Evolutionary conservation across 345 rosid species (phyloP).

Genomic region (Brassica rapa): DNA sequence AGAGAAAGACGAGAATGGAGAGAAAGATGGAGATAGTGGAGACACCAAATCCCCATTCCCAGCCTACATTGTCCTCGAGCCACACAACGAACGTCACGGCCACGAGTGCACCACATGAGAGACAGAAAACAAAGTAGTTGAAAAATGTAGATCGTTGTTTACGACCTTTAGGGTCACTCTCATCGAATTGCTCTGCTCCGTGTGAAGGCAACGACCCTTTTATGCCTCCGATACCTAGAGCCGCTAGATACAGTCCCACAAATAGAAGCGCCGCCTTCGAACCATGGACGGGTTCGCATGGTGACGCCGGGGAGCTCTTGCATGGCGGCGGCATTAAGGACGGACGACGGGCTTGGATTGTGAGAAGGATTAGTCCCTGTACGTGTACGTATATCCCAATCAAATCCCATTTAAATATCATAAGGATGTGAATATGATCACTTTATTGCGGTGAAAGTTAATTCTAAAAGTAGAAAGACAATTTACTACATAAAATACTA

Average conservation of each 20-base stretch:
- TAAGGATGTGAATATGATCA: slow-evolving; percentile 7
- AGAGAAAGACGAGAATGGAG: slow-evolving; percentile 69
- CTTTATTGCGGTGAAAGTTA: neutral
- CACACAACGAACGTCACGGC: slow-evolving; percentile 87
- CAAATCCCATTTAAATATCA: neutral
- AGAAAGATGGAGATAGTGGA: slow-evolving; percentile 61
- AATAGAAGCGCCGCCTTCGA: slow-evolving; percentile 63
- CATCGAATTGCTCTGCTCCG: slow-evolving; percentile 90
- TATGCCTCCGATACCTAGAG: slow-evolving; percentile 84
- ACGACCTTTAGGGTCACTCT: slow-evolving; percentile 59
- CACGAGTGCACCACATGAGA: slow-evolving; percentile 74
- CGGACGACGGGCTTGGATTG: slow-evolving; percentile 66
- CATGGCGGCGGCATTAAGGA: slow-evolving; percentile 69
- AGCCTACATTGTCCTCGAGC: slow-evolving; percentile 84
- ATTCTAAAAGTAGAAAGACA: neutral
- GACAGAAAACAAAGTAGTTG: slow-evolving; percentile 79
- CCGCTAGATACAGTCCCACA: slow-evolving; percentile 73
- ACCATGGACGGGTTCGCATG: slow-evolving; percentile 60
- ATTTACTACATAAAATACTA: neutral
- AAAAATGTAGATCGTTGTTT: slow-evolving; percentile 74
- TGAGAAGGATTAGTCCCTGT: slow-evolving; percentile 34
- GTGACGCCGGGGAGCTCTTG: slow-evolving; percentile 23
- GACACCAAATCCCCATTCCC: slow-evolving; percentile 89
- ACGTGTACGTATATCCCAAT: neutral
- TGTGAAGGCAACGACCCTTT: slow-evolving; percentile 84